A percentile compares a stretch with the other conserved stretches of the same genome.
phyloP scores from a whole-genome alignment of 805 yeast species.

The Kazachstania kunashirensis region DNA sequence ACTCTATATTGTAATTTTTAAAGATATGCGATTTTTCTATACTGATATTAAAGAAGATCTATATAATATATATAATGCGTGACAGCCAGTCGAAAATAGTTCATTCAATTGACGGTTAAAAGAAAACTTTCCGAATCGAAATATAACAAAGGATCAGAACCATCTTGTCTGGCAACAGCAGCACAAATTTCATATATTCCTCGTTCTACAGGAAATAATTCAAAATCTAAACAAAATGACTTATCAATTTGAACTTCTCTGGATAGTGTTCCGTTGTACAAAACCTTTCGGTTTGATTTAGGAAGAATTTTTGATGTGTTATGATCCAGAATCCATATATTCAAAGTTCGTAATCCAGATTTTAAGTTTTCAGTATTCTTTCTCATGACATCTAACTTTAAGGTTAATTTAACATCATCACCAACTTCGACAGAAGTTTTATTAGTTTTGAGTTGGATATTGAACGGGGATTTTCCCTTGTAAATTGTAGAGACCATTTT shows the following conservation, averaged over 20 bases:
- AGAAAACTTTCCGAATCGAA: conserved; percentile 5
- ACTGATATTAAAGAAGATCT: too few species aligned
- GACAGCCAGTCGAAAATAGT: not conserved
- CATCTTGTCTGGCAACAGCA: conserved; percentile 7
- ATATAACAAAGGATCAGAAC: conserved; percentile 8
- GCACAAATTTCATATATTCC: conserved; percentile 80
- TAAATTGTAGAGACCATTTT: conserved; percentile 18
- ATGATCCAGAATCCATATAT: conserved; percentile 18
- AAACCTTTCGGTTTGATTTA: conserved; percentile 42
- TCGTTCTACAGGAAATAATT: conserved; percentile 53
- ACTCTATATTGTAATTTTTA: too few species aligned
- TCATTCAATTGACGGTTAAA: conserved; percentile 2
- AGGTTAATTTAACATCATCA: conserved; percentile 8
- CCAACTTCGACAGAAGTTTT: conserved; percentile 10
- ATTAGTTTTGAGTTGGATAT: conserved; percentile 10
- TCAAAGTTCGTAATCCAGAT: conserved; percentile 5
- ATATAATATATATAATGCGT: too few species aligned
- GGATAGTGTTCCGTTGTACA: conserved; percentile 61
- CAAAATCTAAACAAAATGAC: conserved; percentile 37
- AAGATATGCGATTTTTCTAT: too few species aligned
- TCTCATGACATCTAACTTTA: conserved; percentile 8
- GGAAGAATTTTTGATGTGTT: conserved; percentile 17
- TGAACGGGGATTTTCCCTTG: conserved; percentile 14
- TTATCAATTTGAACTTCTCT: conserved; percentile 35
- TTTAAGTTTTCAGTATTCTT: not conserved